Conservation (phyloP, 176 grass and related monocot genomes). For the Oryza meyeriana region DNA sequence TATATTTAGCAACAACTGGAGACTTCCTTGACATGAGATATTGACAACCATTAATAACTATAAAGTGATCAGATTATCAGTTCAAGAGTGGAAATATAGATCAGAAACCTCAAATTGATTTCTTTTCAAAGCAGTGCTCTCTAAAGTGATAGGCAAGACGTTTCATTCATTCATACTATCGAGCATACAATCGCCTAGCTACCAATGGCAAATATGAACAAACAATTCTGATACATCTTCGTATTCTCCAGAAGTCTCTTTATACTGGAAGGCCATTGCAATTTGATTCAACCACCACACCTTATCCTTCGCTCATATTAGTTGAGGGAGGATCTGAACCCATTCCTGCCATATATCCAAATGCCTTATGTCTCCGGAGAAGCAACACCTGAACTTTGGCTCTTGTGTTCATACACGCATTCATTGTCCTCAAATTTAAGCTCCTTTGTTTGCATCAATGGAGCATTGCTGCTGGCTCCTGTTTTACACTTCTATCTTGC, state of each 20-base stretch:
- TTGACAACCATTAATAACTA: background rate
- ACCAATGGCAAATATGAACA: no score
- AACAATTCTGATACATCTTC: no score
- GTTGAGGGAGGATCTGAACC: background rate
- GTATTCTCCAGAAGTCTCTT: slow-evolving; percentile 3
- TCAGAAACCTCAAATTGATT: slow-evolving; percentile 4
- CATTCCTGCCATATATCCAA: background rate
- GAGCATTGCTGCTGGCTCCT: slow-evolving; percentile 7
- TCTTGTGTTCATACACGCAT: background rate
- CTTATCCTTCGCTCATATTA: background rate
- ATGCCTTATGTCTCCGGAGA: background rate
- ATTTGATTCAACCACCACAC: slow-evolving; percentile 12
- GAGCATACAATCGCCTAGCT: no score
- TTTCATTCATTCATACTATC: background rate
- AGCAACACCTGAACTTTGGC: background rate
- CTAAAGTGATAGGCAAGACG: background rate
- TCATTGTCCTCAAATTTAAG: slow-evolving; percentile 7
- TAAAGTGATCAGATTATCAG: background rate
- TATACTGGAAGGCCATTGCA: background rate
- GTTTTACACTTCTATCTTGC: background rate
- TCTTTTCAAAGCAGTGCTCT: background rate
- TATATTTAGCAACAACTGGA: background rate
- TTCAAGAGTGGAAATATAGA: background rate
- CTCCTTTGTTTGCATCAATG: slow-evolving; percentile 9
- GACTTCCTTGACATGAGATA: background rate